Evolutionary conservation across 306 rosid genomes (phyloP), one percentile per base, ranked within the genome.

Genomic region (Carpinus fangiana): DNA sequence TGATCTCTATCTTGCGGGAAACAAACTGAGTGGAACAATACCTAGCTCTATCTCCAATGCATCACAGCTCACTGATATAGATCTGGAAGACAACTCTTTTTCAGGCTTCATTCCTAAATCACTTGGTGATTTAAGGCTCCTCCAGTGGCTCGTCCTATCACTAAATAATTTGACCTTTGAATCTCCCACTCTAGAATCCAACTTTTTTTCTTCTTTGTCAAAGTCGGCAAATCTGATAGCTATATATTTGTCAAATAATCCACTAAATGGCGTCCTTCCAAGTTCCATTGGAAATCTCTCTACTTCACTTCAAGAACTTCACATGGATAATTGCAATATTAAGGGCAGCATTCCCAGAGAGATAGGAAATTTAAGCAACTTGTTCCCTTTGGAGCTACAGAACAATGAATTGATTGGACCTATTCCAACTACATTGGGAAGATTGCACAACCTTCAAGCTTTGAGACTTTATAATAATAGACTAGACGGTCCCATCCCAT

Each of bases 41-140:
- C 83, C 84, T 17, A 23, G 67, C 36, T 69, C 78, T 13, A 54
- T 80, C 56, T 68, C 65, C 28, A 80, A 80, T 74, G 79, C 76
- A 55, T 80, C 83, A 4, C 10, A 2, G 8, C 79, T 69, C 21
- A 13, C 3, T 2, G 0, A 0, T 0, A 6, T 74, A 23, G 71
- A 67, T 5, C 11, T 57, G 53, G 14, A 41, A 3, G 0, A 0
- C 0, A 80, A 68, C 76, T 20, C 41, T 16, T 80, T 80, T 16
- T 67, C 71, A 5, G 79, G 83, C 16, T n/a, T 21, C 3, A 48
- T 80, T 55, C 79, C 76, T 7, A 28, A 23, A 53, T 14, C 43
- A 1, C 7, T 80, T 17, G 64, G 79, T 34, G 8, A 34, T 65
- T 45, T 74, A 13, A 61, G 2, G n/a, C 47, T 47, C 34, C 76